Percentiles rank a stretch among this genome's conserved stretches.
Evolutionary conservation across 352 stramenopile genomes (phyloP).

Genomic region (Phytophthora hybrid): DNA sequence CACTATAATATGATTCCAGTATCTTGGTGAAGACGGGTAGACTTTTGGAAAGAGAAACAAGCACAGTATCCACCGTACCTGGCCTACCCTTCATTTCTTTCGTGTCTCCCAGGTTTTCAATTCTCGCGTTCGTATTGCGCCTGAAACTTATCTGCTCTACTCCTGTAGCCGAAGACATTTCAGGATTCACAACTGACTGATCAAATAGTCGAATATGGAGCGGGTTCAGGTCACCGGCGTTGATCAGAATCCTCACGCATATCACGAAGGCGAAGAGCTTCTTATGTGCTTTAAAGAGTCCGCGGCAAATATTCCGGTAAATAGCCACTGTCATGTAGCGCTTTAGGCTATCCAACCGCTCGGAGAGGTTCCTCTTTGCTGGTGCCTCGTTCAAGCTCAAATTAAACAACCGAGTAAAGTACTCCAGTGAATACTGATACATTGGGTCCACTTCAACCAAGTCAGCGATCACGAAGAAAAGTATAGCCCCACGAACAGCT

Average conservation of each 20-base stretch:
- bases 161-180: neutral
- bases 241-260: conserved; percentile 61
- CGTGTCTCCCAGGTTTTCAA: neutral
- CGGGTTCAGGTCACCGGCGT: conserved; percentile 46
- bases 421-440: conserved; percentile 87
- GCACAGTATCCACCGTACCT: conserved; percentile 19
- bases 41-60: conserved; percentile 41
- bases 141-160: neutral
- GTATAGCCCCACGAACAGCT: conserved; percentile 62
- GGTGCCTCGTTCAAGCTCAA: conserved; percentile 58
- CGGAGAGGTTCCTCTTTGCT: conserved; percentile 29
- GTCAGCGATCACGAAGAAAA: conserved; percentile 80
- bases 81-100: neutral
- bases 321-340: conserved; percentile 60
- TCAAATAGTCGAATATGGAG: conserved; percentile 54
- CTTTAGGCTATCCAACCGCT: conserved; percentile 55
- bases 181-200: conserved; percentile 6
- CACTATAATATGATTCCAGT: conserved; percentile 53
- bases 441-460: conserved; percentile 69
- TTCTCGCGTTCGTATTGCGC: neutral
- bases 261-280: conserved; percentile 74
- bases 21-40: conserved; percentile 40
- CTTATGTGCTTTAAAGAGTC: conserved; percentile 73
- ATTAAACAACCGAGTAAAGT: conserved; percentile 75
- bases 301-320: conserved; percentile 76